Percentiles rank a stretch among this genome's conserved stretches.
These are phyloP conservation scores for Chrysoporthe puriensis DNA, from an alignment of 2,329 filamentous ascomycete genomes.

Conservation along the genomic window DNA sequence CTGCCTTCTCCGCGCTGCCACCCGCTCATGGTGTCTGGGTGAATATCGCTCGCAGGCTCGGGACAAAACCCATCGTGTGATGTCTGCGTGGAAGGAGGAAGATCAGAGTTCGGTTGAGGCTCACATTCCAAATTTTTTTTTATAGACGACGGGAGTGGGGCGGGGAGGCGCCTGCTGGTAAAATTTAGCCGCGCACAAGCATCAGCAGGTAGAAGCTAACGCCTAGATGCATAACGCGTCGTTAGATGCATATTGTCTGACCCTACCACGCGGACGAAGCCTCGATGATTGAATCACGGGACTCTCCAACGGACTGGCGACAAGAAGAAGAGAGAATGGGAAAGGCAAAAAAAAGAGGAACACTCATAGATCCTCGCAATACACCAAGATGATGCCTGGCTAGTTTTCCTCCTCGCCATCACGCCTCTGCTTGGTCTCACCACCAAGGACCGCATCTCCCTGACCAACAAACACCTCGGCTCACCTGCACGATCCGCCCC, in stretches of 20 bases:
- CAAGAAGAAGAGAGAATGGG: not conserved
- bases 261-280: not conserved
- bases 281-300: not conserved
- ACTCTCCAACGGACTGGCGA: not conserved
- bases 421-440: not conserved
- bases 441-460: not conserved
- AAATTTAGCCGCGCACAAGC: conserved; percentile 1
- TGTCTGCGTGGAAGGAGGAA: not conserved
- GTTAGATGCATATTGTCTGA: not conserved
- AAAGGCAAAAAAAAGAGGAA: not conserved
- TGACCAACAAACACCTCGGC: not conserved
- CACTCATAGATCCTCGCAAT: not conserved
- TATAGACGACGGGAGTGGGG: conserved; percentile 5
- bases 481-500: not conserved
- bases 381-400: not conserved
- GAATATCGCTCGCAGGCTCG: not conserved
- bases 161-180: not conserved
- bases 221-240: not conserved
- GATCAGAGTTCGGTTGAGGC: not conserved
- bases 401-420: not conserved
- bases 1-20: not conserved
- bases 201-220: not conserved
- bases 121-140: conserved; percentile 6
- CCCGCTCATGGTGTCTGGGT: not conserved
- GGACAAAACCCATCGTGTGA: not conserved